Percentiles rank a stretch among this genome's conserved stretches.
Conservation (phyloP, 306 rosid genomes). For the Vigna trinervia region DNA sequence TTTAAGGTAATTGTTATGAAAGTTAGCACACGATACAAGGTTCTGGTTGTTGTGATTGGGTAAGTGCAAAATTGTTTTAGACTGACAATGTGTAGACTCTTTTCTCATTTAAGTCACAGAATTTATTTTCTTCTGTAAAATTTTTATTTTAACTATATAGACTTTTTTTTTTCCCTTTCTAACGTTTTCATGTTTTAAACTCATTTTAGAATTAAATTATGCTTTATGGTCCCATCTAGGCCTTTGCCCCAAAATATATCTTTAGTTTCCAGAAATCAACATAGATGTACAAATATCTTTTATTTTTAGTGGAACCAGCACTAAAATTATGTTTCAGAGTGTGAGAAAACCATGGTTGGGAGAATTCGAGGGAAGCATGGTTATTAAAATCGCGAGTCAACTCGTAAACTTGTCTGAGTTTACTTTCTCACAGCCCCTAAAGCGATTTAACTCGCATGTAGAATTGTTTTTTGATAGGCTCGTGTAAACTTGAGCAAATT, state of each 20-base stretch:
- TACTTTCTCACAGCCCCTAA: no score
- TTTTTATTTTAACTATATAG: conserved; percentile 3
- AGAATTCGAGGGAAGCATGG: background rate
- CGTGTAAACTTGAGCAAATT: no score
- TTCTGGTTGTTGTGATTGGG: no score
- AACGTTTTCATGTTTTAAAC: background rate
- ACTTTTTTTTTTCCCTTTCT: background rate
- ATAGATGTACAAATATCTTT: conserved; percentile 26
- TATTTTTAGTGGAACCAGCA: conserved; percentile 1
- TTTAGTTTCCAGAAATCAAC: conserved; percentile 30
- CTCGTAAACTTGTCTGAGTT: no score
- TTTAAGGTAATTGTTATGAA: background rate
- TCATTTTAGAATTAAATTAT: conserved; percentile 18
- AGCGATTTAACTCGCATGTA: no score
- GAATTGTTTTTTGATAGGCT: no score
- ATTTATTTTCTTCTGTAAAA: conserved; percentile 1
- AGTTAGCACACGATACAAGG: no score
- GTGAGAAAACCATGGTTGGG: conserved; percentile 27
- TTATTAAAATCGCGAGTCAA: no score
- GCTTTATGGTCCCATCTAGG: conserved; percentile 25
- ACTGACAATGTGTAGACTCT: no score
- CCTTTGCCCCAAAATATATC: conserved; percentile 19
- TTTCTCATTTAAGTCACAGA: background rate
- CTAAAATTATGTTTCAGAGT: conserved; percentile 31
- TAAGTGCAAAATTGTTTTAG: no score